phyloP scores from a whole-genome alignment of 2,329 filamentous ascomycete species.

The Cordyceps farinosa region DNA sequence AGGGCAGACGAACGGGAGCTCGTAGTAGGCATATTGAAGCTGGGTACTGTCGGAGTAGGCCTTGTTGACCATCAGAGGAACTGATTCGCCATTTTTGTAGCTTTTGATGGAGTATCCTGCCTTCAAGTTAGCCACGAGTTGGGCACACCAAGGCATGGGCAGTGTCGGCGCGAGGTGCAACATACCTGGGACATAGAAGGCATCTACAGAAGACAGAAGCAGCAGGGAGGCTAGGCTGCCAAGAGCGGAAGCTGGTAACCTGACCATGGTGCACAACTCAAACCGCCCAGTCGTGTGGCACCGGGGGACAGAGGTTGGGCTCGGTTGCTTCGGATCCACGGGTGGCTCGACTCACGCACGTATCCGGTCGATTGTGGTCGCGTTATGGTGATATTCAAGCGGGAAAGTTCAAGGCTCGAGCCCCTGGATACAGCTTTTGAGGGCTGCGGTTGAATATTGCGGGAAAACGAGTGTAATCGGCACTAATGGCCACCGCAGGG shows the following conservation, averaged over 20 bases:
- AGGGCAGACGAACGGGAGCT: conserved; percentile 82
- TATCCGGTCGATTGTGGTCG: not conserved
- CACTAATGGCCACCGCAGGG: conserved; percentile 12
- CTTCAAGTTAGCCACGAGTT: not conserved
- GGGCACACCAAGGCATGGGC: not conserved
- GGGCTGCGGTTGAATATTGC: not conserved
- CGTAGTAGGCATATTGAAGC: conserved; percentile 87
- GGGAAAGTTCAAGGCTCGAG: not conserved
- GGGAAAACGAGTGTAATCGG: conserved; percentile 20
- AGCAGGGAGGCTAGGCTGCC: conserved; percentile 43
- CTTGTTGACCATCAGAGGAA: conserved; percentile 88
- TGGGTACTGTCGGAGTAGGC: conserved; percentile 86
- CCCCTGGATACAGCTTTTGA: not conserved
- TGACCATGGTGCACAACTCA: conserved; percentile 21
- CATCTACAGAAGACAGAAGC: conserved; percentile 40
- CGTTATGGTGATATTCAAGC: not conserved
- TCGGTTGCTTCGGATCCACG: not conserved
- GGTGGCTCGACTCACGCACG: not conserved
- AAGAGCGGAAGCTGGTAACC: conserved; percentile 37
- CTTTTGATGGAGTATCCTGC: conserved; percentile 77
- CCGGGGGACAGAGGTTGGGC: not conserved
- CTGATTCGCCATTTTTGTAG: conserved; percentile 70
- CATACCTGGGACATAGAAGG: conserved; percentile 83
- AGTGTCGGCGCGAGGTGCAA: not conserved
- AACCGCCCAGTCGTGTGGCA: conserved; percentile 16